Evolutionary conservation across 2,329 filamentous ascomycete species (phyloP).

Genomic region (Pyricularia grisea): DNA sequence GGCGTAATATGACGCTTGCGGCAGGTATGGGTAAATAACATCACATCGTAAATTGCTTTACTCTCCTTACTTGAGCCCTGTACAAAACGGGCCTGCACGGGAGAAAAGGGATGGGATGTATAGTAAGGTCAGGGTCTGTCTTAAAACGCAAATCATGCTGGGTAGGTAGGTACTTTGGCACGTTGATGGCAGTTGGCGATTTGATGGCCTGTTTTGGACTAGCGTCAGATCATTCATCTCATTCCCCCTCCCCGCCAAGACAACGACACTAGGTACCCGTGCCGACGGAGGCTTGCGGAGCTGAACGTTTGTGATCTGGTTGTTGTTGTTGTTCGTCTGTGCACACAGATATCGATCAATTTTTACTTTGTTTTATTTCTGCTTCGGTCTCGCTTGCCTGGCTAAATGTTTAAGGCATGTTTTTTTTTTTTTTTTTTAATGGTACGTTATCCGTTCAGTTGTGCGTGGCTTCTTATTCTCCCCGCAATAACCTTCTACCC

Average conservation of each 20-base stretch:
- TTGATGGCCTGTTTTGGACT: conserved; percentile 1
- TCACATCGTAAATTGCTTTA: too few relatives aligned
- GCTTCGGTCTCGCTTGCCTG: background rate
- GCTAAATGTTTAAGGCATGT: background rate
- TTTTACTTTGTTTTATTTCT: background rate
- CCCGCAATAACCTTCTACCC: background rate
- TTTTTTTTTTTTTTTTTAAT: too few relatives aligned
- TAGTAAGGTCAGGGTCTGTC: background rate
- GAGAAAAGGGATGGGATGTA: background rate
- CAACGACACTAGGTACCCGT: background rate
- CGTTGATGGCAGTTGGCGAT: conserved; percentile 1
- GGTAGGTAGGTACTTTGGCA: background rate
- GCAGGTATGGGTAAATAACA: background rate
- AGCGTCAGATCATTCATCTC: conserved; percentile 1
- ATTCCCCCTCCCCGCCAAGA: background rate
- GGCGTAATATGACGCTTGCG: background rate
- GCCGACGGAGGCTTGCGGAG: background rate
- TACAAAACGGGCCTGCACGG: background rate
- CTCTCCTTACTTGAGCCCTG: background rate
- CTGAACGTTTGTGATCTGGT: conserved; percentile 1
- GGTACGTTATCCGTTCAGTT: background rate
- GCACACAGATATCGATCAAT: background rate
- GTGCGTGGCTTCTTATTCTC: background rate
- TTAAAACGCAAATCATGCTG: background rate
- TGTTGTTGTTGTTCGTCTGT: background rate